Base-by-base conservation (phyloP, 2,329 filamentous ascomycete genomes). In the Penicillium brasilianum region DNA sequence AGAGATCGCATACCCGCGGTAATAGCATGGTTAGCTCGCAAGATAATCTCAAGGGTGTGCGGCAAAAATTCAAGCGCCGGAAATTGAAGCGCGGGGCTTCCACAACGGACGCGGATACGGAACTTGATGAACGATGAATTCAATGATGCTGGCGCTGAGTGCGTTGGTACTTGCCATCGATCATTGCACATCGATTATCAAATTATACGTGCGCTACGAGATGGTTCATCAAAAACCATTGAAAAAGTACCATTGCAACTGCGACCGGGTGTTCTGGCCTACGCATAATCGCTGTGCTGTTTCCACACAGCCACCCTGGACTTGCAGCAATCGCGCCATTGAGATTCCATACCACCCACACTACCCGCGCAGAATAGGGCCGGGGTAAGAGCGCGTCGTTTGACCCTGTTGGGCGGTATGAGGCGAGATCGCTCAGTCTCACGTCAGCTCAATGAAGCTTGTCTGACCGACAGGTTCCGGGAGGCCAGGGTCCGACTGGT, bases 61-160 rank as follows among this genome's bases (percentile, higher is more conserved):
- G 64, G 3, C 69, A 61, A 44, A 71, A 62, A 20, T 60, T 59
- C n/a, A 75, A 74, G 62, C 72, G 67, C 56, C 72, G 68, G 41
- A 71, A 64, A 53, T 50, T 69, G 59, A 55, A 59, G 49, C 66
- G 62, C 34, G 60, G 48, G 52, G 60, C 59, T 13, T 68, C 67
- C 25, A 64, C 63, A 7, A 68, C 66, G 1, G 71, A 72, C 43
- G 53, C 61, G 37, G 71, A 71, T 13, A 70, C 63, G 9, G 66
- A 70, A 44, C 22, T 54, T n/a, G 69, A 69, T 14, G 61, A 66
- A 41, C 48, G 50, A 50, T 50, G 48, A 46, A 11, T n/a, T n/a
- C 5, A 34, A 14, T 20, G 30, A 50, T 4, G 4, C n/a, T 50
- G 8, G 11, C 14, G 48, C 48, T 3, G n/a, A n/a, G 16, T 49